These are phyloP conservation scores for Alternaria hordeiaustralica DNA, from an alignment of 2,329 filamentous ascomycete genomes.

Conservation along the genomic window DNA sequence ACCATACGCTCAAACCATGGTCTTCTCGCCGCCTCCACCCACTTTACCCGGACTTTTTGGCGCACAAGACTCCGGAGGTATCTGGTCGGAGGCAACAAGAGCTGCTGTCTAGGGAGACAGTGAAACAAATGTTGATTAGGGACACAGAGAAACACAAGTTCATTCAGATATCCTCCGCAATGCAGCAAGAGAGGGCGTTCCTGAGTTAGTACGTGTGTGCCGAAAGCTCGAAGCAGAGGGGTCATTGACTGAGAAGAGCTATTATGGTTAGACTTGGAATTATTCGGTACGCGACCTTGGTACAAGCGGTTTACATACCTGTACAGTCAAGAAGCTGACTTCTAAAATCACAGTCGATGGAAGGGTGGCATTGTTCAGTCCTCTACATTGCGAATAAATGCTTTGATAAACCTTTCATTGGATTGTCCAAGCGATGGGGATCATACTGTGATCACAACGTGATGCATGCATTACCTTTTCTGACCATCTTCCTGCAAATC, in stretches of 20 bases:
- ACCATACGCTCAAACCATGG: neutral
- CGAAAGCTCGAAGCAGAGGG: neutral
- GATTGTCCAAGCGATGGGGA: neutral
- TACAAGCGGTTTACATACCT: neutral
- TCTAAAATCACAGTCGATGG: neutral
- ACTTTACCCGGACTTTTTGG: neutral
- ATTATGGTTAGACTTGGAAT: neutral
- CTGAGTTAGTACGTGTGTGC: neutral
- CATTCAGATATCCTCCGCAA: neutral
- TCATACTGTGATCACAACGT: neutral
- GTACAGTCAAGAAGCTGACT: neutral
- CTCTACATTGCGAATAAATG: neutral
- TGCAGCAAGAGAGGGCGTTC: neutral
- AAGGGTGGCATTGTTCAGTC: neutral
- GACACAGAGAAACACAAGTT: neutral
- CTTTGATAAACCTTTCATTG: neutral
- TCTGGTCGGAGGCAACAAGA: neutral
- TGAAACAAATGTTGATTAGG: neutral
- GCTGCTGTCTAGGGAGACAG: neutral
- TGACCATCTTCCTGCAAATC: neutral
- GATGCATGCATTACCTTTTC: neutral
- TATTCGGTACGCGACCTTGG: neutral
- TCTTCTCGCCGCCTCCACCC: neutral
- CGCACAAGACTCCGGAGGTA: neutral
- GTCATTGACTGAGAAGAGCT: neutral